Base-by-base conservation (phyloP, 495 filamentous ascomycete genomes). In the Rostrohypoxylon terebratum region DNA sequence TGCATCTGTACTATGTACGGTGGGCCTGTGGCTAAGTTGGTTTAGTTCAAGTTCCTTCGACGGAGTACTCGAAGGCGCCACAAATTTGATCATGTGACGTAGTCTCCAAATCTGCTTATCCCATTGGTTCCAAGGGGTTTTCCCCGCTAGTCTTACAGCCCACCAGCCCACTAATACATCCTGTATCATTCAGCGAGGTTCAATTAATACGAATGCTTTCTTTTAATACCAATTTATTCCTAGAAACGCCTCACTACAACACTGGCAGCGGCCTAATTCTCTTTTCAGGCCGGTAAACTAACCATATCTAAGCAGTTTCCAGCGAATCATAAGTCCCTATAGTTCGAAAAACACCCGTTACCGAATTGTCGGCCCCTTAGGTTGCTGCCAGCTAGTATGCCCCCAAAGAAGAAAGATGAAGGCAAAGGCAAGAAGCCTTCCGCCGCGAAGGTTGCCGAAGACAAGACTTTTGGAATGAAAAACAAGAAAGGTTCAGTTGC, bases 381-480 rank as follows among this genome's bases (percentile, higher is more conserved):
- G 54, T 25, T 21, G 23, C 57, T 55, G 47, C 61, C 64, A 63
- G 65, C 79, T 85, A 91, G 76, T 79, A 99, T 98, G 96, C 90
- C 96, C 80, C 96, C 96, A 68, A 99, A 99, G 81, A 94, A 94
- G 76, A 82, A 84, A 60, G 83, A 88, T 13, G 91, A 93, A 82
- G 68, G n/a, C 40, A 79, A 71, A 34, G 84, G 79, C 74, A 85
- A 85, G 84, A 93, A 94, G 89, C 85, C 90, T 72, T 86, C 89
- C 42, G 81, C 87, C 57, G 77, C 84, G 48, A 94, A 94, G 80
- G 67, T 84, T 13, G 91, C 93, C 66, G 93, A 94, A 61, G 96
- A 99, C 86, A 96, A 96, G 87, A 97, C 96, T 60, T 99, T 99
- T 86, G 96, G 96, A 73, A 97, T 99, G 94, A 99, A 99, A 86